Base-by-base conservation (phyloP, 1,284 basidiomycete genomes). In the Puccinia triticina region DNA sequence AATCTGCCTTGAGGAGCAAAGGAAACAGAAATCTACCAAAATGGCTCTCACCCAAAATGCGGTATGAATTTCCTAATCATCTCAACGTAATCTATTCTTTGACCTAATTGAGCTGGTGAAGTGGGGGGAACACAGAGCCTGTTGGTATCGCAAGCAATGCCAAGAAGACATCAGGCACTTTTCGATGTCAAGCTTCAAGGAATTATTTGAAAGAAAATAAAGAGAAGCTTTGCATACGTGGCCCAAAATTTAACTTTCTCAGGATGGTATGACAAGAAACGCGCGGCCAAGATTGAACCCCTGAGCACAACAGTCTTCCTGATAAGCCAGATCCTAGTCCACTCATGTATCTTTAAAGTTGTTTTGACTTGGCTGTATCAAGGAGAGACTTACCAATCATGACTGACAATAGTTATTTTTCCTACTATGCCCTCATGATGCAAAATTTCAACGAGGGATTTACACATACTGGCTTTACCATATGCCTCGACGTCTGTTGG, bases 111-210 rank as follows among this genome's bases (percentile, higher is more conserved):
- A 18, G 43, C 46, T 53, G 34, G 43, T 26, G 66, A 29, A 40
- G 48, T 57, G 23, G 77, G 77, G 16, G 77, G 77, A 59, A 69
- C 77, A 72, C 77, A 79, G 26, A 79, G 50, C 37, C 77, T 79
- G 48, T 46, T 46, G 48, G 14, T 11, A 40, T 40, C 61, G n/a
- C 37, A 26, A 34, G 18, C 40, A 59, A 59, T 14, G 57, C 29
- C 57, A 59, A 11, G 18, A n/a, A 59, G 29, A 32, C 5, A 48
- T 61, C 73, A 34, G 23, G 18, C 50, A 32, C 34, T 34, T 73
- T 12, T 26, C 10, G 23, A 55, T 3, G 4, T 73, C 37, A 4
- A 4, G 40, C 40, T 43, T 43, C 40, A 43, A 12, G 40, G 50
- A 10, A n/a, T n/a, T n/a, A n/a, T 8, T 1, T 18, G 2, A 40